Conservation (phyloP, 192 early-diverging fungal genomes). For the Globomyces pollinis-pini region DNA sequence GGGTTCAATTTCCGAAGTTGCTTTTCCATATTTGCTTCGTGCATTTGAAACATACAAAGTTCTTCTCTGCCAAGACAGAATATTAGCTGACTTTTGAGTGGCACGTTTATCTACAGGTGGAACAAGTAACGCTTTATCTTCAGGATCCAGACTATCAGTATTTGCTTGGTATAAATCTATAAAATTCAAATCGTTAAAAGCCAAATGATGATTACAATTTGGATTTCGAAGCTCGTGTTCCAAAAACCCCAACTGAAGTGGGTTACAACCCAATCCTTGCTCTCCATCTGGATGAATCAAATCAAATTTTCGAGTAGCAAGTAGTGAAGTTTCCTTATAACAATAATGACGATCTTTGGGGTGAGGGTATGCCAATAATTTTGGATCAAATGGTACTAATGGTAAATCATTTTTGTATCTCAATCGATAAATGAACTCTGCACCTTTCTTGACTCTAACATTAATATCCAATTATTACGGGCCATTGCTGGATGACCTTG, state of each 20-base stretch:
- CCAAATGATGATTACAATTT: too few relatives aligned
- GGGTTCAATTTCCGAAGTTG: background rate
- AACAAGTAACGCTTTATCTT: slow-evolving; percentile 4
- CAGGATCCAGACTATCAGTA: background rate
- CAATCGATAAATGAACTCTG: slow-evolving; percentile 23
- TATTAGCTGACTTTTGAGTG: background rate
- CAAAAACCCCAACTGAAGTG: slow-evolving; percentile 10
- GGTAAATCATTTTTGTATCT: slow-evolving; percentile 26
- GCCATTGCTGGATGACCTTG: background rate
- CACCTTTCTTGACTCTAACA: slow-evolving; percentile 15
- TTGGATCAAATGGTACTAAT: slow-evolving; percentile 27
- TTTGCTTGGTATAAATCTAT: background rate
- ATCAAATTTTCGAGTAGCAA: background rate
- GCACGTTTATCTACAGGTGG: slow-evolving; percentile 4
- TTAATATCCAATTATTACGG: background rate
- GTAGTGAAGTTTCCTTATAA: slow-evolving; percentile 12
- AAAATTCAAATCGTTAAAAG: too few relatives aligned
- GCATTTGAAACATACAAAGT: slow-evolving; percentile 19
- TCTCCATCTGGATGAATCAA: slow-evolving; percentile 18
- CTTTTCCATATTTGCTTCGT: slow-evolving; percentile 1
- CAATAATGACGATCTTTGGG: slow-evolving; percentile 19
- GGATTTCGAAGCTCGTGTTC: background rate
- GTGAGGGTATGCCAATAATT: slow-evolving; percentile 26
- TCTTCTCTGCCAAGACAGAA: slow-evolving; percentile 19
- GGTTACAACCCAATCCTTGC: slow-evolving; percentile 22